A percentile compares a stretch with the other conserved stretches of the same genome.
Evolutionary conservation across 768 basidiomycete species (phyloP).

Genomic region (Chalciporus chontae): DNA sequence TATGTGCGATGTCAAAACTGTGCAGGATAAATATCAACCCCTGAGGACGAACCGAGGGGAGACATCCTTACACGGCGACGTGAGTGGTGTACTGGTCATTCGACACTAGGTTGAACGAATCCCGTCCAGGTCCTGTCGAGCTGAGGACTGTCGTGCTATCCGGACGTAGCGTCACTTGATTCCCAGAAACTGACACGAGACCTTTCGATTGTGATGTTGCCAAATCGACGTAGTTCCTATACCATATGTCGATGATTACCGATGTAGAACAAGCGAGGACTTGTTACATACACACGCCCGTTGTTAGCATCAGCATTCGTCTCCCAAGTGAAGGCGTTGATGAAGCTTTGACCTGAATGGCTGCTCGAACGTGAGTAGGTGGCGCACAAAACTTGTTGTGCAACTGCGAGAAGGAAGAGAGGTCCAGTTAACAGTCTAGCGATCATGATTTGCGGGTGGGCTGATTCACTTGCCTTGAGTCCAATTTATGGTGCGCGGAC

Average conservation of each 20-base stretch:
- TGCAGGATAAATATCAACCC: background rate
- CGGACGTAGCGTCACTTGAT: constrained; percentile 34
- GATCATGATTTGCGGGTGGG: constrained; percentile 1
- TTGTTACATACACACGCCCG: constrained; percentile 24
- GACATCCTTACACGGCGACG: constrained; percentile 28
- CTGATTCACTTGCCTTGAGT: background rate
- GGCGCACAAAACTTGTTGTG: constrained; percentile 28
- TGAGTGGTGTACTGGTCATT: constrained; percentile 31
- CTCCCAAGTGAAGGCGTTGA: constrained; percentile 30
- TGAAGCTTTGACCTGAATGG: constrained; percentile 47
- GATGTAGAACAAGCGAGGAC: background rate
- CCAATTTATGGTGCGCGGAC: background rate
- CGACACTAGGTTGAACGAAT: constrained; percentile 33
- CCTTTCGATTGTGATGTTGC: constrained; percentile 52
- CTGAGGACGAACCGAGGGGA: background rate
- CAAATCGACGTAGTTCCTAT: constrained; percentile 43
- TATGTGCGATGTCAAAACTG: constrained; percentile 36
- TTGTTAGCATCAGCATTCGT: constrained; percentile 28
- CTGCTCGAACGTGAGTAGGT: constrained; percentile 46
- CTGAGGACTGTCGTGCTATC: constrained; percentile 32
- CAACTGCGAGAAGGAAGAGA: constrained; percentile 9
- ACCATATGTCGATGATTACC: no score
- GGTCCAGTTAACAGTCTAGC: background rate
- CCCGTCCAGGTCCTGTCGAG: constrained; percentile 31
- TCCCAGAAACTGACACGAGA: constrained; percentile 51